Percentiles rank a stretch among this genome's conserved stretches.
phyloP scores from a whole-genome alignment of 768 basidiomycete genomes.

The Auricularia sp. region DNA sequence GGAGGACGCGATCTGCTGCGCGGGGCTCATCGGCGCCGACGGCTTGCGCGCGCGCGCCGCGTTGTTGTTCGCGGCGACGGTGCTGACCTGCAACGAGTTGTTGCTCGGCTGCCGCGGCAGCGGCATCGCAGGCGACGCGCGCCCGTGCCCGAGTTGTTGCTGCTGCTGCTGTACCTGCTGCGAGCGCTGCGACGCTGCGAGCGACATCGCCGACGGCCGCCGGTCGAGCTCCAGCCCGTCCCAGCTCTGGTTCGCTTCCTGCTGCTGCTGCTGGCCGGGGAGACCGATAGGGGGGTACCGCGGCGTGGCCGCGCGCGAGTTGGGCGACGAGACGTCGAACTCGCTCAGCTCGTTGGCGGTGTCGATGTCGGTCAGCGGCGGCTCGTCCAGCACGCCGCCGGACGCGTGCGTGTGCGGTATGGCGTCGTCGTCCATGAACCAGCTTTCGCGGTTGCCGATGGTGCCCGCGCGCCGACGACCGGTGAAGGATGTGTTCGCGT shows the following conservation, averaged over 20 bases:
- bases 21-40: background rate
- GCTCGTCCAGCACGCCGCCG: slow-evolving; percentile 62
- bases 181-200: background rate
- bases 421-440: slow-evolving; percentile 55
- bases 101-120: background rate
- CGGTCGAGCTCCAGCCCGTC: background rate
- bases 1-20: background rate
- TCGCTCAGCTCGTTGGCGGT: slow-evolving; percentile 23
- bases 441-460: slow-evolving; percentile 46
- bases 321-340: background rate
- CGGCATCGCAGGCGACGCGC: background rate
- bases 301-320: background rate
- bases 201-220: background rate
- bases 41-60: background rate
- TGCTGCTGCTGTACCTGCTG: background rate
- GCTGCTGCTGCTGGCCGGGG: slow-evolving; percentile 1
- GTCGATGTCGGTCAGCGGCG: slow-evolving; percentile 66
- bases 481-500: slow-evolving; percentile 17
- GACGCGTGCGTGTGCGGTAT: slow-evolving; percentile 22
- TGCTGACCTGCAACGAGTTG: background rate
- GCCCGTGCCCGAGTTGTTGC: background rate
- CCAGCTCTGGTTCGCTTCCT: background rate
- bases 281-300: background rate
- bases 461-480: slow-evolving; percentile 12
- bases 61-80: background rate